These are phyloP conservation scores for Trametes maxima DNA, from an alignment of 768 basidiomycete genomes.

Conservation along the genomic window DNA sequence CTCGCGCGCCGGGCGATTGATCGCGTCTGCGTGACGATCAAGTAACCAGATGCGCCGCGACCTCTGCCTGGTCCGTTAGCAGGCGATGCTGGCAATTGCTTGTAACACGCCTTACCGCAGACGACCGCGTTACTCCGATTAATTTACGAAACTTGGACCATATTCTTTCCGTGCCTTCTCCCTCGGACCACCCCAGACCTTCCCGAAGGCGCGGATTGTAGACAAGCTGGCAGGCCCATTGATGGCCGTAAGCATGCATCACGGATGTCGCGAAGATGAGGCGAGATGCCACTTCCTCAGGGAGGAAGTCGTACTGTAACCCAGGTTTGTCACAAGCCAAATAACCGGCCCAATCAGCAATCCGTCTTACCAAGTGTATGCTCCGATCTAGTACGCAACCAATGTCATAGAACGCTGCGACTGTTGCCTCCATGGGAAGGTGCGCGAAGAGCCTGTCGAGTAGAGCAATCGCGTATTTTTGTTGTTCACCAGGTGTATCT, in stretches of 20 bases:
- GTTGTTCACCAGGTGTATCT: constrained; percentile 41
- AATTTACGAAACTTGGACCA: constrained; percentile 35
- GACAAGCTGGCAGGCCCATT: constrained; percentile 39
- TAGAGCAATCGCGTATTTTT: constrained; percentile 41
- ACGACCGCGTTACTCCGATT: constrained; percentile 37
- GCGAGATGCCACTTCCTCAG: neutral
- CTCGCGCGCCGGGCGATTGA: constrained; percentile 31
- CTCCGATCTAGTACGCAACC: constrained; percentile 42
- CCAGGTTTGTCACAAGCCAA: no score
- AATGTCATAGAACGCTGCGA: constrained; percentile 36
- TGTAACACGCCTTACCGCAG: constrained; percentile 30
- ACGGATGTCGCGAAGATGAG: constrained; percentile 34
- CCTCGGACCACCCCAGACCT: constrained; percentile 39
- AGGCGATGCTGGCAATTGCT: no score
- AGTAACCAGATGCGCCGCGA: constrained; percentile 34
- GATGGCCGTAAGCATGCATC: constrained; percentile 41
- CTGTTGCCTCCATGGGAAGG: constrained; percentile 34
- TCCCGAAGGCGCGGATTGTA: constrained; percentile 36
- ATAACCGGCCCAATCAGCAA: no score
- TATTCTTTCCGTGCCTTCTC: constrained; percentile 38
- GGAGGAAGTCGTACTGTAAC: constrained; percentile 12
- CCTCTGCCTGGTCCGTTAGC: constrained; percentile 2
- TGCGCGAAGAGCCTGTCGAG: constrained; percentile 34
- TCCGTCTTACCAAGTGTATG: neutral
- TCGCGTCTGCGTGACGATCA: constrained; percentile 34